A percentile compares a stretch with the other conserved stretches of the same genome.
Conservation (phyloP, 1,284 basidiomycete species). For the Cystobasidium sp. region DNA sequence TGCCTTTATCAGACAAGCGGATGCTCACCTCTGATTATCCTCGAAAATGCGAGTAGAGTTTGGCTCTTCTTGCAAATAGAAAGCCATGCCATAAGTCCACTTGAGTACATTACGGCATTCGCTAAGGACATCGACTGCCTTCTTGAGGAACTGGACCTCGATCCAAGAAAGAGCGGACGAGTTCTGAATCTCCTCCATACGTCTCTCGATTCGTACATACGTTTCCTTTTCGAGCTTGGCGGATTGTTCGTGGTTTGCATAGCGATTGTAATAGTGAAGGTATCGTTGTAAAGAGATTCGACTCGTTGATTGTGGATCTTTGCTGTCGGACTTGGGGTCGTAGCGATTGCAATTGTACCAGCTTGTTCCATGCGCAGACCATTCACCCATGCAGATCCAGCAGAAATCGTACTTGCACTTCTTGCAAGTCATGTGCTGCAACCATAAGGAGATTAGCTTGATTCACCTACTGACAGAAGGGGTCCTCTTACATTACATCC, state of each 20-base stretch:
- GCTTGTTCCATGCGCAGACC: slow-evolving; percentile 95
- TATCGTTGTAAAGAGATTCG: slow-evolving; percentile 91
- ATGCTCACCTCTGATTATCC: slow-evolving; percentile 83
- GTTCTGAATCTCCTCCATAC: slow-evolving; percentile 99
- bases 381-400: slow-evolving; percentile 76
- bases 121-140: slow-evolving; percentile 80
- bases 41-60: slow-evolving; percentile 97
- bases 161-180: slow-evolving; percentile 93
- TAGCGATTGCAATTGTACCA: slow-evolving; percentile 99
- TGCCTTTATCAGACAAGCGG: slow-evolving; percentile 7
- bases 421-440: slow-evolving; percentile 97
- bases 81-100: slow-evolving; percentile 99
- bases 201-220: slow-evolving; percentile 94
- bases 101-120: slow-evolving; percentile 94
- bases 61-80: slow-evolving; percentile 74
- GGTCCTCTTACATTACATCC: slow-evolving; percentile 75
- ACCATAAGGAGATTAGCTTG: neutral
- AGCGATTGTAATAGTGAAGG: slow-evolving; percentile 98
- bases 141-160: slow-evolving; percentile 97
- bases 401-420: slow-evolving; percentile 90
- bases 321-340: slow-evolving; percentile 89
- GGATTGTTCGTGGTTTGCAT: slow-evolving; percentile 98
- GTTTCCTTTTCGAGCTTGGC: slow-evolving; percentile 92
- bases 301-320: slow-evolving; percentile 81
- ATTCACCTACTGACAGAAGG: neutral